phyloP scores from a whole-genome alignment of 2,329 filamentous ascomycete species.

The Aspergillus quadricinctus region DNA sequence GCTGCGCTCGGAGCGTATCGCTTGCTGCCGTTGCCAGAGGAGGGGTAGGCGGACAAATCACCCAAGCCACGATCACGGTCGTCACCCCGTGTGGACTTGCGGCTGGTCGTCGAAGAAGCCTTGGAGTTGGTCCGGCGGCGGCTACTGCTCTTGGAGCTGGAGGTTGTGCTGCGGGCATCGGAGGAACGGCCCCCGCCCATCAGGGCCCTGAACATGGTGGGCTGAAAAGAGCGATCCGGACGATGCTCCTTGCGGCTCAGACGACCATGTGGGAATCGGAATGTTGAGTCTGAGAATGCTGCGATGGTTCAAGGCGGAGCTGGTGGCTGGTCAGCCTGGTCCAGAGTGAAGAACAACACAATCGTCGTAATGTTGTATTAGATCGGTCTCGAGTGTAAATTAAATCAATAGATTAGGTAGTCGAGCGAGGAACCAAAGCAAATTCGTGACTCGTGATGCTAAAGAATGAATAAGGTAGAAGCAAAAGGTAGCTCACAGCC shows the following conservation, averaged over 20 bases:
- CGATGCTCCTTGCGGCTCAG: conserved; percentile 18
- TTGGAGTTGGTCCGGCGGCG: conserved; percentile 32
- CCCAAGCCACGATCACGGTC: conserved; percentile 42
- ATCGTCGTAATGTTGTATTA: background rate
- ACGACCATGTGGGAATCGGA: conserved; percentile 23
- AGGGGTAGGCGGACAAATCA: conserved; percentile 27
- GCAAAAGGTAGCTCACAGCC: background rate
- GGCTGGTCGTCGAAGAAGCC: conserved; percentile 30
- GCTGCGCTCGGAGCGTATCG: conserved; percentile 25
- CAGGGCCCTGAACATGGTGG: conserved; percentile 38
- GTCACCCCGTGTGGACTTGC: conserved; percentile 43
- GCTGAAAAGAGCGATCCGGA: conserved; percentile 22
- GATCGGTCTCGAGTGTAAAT: background rate
- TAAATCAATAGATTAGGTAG: background rate
- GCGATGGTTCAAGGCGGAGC: background rate
- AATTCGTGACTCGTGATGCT: background rate
- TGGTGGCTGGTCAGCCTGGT: background rate
- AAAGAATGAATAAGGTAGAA: background rate
- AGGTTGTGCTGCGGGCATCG: conserved; percentile 27
- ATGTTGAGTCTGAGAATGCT: conserved; percentile 1
- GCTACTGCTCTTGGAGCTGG: conserved; percentile 27
- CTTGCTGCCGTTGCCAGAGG: conserved; percentile 21
- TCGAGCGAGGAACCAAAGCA: background rate
- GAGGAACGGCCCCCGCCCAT: conserved; percentile 35
- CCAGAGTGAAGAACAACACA: background rate